A percentile compares a stretch with the other conserved stretches of the same genome.
These are phyloP conservation scores for Mycotypha africana DNA, from an alignment of 371 early-diverging fungal species.

Conservation along the genomic window DNA sequence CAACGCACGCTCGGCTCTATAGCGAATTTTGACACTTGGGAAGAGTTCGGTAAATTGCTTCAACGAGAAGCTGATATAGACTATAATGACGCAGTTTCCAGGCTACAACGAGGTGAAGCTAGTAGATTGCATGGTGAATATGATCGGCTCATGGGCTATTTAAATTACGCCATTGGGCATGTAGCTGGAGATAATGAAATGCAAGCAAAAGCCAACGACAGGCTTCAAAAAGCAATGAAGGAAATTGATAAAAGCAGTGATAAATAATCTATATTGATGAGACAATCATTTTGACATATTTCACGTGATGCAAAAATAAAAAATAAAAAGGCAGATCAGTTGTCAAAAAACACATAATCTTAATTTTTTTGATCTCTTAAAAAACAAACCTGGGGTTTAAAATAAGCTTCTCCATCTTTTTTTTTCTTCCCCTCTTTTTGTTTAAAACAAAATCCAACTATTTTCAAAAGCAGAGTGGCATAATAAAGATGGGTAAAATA, in stretches of 20 bases:
- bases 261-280: too few species aligned
- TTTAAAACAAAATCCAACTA: too few species aligned
- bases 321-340: too few species aligned
- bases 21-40: slow-evolving; percentile 21
- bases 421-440: too few species aligned
- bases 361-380: too few species aligned
- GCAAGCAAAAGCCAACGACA: slow-evolving; percentile 24
- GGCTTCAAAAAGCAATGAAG: slow-evolving; percentile 21
- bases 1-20: slow-evolving; percentile 26
- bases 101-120: slow-evolving; percentile 16
- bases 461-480: too few species aligned
- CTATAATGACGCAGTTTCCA: slow-evolving; percentile 21
- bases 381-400: too few species aligned
- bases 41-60: slow-evolving; percentile 14
- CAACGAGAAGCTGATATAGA: slow-evolving; percentile 23
- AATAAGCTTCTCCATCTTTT: too few species aligned
- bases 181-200: slow-evolving; percentile 38
- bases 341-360: too few species aligned
- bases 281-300: too few species aligned
- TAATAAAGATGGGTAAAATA: too few species aligned
- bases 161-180: slow-evolving; percentile 30
- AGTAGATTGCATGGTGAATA: slow-evolving; percentile 40
- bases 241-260: slow-evolving; percentile 23
- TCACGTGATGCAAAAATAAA: too few species aligned
- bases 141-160: slow-evolving; percentile 30